A percentile compares a stretch with the other conserved stretches of the same genome.
These are phyloP conservation scores for Metschnikowia cubensis DNA, from an alignment of 805 yeast species.

Conservation along the genomic window DNA sequence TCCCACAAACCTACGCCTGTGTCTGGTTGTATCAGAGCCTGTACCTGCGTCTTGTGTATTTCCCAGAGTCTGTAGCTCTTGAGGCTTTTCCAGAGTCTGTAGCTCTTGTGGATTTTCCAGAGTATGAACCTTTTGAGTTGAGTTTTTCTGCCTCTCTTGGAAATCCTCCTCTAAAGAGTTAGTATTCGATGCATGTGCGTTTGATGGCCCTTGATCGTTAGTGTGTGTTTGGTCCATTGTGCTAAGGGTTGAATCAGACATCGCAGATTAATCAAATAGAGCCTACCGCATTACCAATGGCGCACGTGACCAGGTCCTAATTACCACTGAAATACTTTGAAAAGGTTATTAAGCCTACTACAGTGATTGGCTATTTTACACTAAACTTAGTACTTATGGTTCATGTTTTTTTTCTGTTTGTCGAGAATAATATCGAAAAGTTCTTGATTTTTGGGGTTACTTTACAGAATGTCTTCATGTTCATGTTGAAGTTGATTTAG, in stretches of 20 bases:
- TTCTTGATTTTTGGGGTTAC: too few species aligned
- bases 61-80: neutral
- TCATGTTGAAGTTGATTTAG: too few species aligned
- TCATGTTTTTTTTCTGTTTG: too few species aligned
- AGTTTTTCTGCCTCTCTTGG: neutral
- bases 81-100: neutral
- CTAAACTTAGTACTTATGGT: too few species aligned
- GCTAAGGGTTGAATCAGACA: neutral
- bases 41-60: neutral
- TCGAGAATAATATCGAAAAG: too few species aligned
- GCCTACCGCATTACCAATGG: neutral
- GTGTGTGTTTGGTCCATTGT: neutral
- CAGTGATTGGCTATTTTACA: too few species aligned
- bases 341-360: too few species aligned
- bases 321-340: too few species aligned
- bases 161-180: neutral
- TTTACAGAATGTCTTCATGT: too few species aligned
- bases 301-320: neutral
- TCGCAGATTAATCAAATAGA: slow-evolving; percentile 2
- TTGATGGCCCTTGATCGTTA: neutral
- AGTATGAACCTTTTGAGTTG: too few species aligned
- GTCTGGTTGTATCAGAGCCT: slow-evolving; percentile 14
- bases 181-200: neutral
- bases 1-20: slow-evolving; percentile 63
- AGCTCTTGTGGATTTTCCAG: neutral